Conservation (phyloP, 495 filamentous ascomycete species). For the Baudoinia panamericana region DNA sequence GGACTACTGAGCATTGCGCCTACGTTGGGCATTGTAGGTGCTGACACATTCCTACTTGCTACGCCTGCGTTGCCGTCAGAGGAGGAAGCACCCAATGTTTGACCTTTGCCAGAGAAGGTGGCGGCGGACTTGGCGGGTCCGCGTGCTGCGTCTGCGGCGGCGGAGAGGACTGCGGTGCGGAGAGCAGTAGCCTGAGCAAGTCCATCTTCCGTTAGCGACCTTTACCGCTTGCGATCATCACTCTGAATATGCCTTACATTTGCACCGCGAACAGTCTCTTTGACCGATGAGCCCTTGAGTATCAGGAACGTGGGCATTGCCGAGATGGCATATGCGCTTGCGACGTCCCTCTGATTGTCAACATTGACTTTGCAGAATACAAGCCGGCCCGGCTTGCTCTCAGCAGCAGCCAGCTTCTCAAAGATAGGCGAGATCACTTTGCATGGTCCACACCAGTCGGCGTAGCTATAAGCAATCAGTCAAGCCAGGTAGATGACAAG, state of each 20-base stretch:
- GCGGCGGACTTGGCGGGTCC: constrained; percentile 19
- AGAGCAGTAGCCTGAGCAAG: constrained; percentile 7
- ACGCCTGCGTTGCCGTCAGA: neutral
- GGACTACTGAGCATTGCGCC: constrained; percentile 27
- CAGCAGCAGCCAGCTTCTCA: constrained; percentile 36
- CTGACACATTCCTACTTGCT: constrained; percentile 6
- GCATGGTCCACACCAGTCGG: constrained; percentile 52
- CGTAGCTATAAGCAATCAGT: no score
- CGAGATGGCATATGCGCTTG: constrained; percentile 34
- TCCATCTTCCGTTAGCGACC: no score
- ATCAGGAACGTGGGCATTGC: constrained; percentile 29
- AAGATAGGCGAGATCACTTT: constrained; percentile 52
- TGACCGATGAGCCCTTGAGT: constrained; percentile 17
- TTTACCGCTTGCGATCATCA: no score
- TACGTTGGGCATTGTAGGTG: constrained; percentile 16
- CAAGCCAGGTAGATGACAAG: no score
- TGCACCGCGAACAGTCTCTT: constrained; percentile 21
- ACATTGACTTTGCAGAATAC: constrained; percentile 50
- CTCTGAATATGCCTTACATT: neutral
- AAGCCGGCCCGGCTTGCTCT: constrained; percentile 33
- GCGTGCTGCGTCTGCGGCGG: constrained; percentile 36
- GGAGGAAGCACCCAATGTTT: constrained; percentile 21
- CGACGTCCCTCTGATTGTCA: constrained; percentile 37
- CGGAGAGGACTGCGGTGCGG: constrained; percentile 14
- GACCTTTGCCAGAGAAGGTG: constrained; percentile 32